Evolutionary conservation across 129 eudicot species (phyloP), one percentile per base, ranked within the genome.

Genomic region (Flaveria brownii): DNA sequence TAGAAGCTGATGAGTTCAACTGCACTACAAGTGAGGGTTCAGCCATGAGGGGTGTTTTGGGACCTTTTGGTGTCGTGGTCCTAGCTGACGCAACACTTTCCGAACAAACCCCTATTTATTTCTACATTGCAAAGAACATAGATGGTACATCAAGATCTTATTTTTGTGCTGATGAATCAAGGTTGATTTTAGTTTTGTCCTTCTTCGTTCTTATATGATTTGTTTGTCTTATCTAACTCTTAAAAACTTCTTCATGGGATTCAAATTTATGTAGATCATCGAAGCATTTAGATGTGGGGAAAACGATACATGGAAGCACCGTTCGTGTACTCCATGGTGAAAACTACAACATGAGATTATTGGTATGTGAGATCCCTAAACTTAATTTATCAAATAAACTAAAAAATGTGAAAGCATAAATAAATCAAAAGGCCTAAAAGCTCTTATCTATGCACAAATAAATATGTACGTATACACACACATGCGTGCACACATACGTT

Each of bases 41-140:
- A 78, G 78, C 89, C 17, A 62, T 50, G 28, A 82, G 92, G 70
- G 95, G 94, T 14, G 68, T 66, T 23, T 82, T 88, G 72, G 92
- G 98, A 74, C 98, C 96, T 18, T 93, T 93, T 73, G 98, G 95
- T 20, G 47, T 90, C 15, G 15, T 90, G 62, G 92, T 93, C 78
- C 82, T 90, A 74, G 96, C 96, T 23, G 96, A 90, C 73, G 82
- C 81, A 9, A 46, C 78, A 7, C 88, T 82, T 41, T 23, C 90
- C 0, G 98, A 93, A 66, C 82, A 77, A 20, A 90, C 96, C 22
- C 90, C 96, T 3, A 79, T 92, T 11, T 93, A 93, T 68, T 93
- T 90, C 77, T 88, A 93, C 72, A 76, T 90, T 56, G 84, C 89
- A 10, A 86, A 80, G 76, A 86, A 77, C 78, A 73, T 69, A 14